phyloP scores from a whole-genome alignment of 768 basidiomycete species.

The Piloderma croceum region DNA sequence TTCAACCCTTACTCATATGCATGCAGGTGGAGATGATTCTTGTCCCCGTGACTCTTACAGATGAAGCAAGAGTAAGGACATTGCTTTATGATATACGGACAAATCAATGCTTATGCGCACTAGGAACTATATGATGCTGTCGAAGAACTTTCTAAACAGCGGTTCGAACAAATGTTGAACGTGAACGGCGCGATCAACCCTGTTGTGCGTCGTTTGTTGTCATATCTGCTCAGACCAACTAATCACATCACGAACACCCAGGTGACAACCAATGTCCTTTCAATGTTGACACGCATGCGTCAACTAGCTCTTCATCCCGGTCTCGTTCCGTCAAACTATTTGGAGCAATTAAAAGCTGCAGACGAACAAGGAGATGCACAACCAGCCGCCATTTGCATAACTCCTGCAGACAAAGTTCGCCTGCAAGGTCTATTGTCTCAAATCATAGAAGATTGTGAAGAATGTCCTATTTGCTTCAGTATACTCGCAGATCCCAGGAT shows the following conservation, averaged over 20 bases:
- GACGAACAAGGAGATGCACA: constrained; percentile 25
- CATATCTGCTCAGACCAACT: background rate
- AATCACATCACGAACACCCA: constrained; percentile 22
- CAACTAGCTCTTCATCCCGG: constrained; percentile 79
- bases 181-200: constrained; percentile 32
- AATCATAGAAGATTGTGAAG: constrained; percentile 75
- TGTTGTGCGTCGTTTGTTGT: constrained; percentile 29
- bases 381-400: constrained; percentile 33
- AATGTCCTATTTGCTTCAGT: constrained; percentile 73
- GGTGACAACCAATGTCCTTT: constrained; percentile 66
- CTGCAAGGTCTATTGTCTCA: constrained; percentile 56
- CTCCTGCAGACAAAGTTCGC: constrained; percentile 46
- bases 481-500: constrained; percentile 61
- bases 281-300: constrained; percentile 81
- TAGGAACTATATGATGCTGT: constrained; percentile 67
- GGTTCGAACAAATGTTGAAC: constrained; percentile 52
- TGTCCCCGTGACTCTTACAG: constrained; percentile 59
- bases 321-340: constrained; percentile 64
- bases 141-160: constrained; percentile 54
- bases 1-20: background rate
- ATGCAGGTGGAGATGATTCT: constrained; percentile 70
- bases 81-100: background rate
- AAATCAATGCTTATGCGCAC: constrained; percentile 4
- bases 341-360: constrained; percentile 51
- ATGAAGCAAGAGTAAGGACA: constrained; percentile 55